Percentiles rank a stretch among this genome's conserved stretches.
Evolutionary conservation across 2,329 filamentous ascomycete species (phyloP).

Genomic region (Ophiostoma novo-ulmi): DNA sequence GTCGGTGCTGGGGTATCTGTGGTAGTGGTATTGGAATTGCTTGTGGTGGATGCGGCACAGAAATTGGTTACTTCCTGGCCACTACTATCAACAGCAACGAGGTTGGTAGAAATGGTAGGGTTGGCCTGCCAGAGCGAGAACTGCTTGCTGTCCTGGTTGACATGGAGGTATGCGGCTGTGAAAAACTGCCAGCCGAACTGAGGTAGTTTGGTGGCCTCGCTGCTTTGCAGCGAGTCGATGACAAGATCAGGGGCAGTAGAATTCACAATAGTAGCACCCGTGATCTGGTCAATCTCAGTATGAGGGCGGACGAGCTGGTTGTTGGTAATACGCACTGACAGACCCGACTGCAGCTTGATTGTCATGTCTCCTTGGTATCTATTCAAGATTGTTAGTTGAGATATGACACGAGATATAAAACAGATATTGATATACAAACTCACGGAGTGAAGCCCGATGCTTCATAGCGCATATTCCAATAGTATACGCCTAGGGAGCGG

Average conservation of each 20-base stretch:
- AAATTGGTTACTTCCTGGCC: conserved; percentile 14
- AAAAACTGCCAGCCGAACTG: conserved; percentile 33
- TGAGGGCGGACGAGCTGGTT: conserved; percentile 33
- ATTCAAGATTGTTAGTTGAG: background rate
- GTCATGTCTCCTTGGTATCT: conserved; percentile 27
- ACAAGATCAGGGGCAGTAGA: conserved; percentile 28
- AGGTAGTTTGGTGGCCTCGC: conserved; percentile 29
- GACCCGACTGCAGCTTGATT: conserved; percentile 26
- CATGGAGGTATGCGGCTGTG: conserved; percentile 32
- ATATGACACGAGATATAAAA: background rate
- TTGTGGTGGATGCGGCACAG: conserved; percentile 14
- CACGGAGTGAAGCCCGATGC: background rate
- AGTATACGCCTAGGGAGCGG: conserved; percentile 27
- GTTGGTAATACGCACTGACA: conserved; percentile 31
- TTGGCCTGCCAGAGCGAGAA: conserved; percentile 30
- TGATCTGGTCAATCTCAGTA: conserved; percentile 26
- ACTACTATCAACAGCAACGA: conserved; percentile 24
- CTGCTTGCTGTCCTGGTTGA: conserved; percentile 31
- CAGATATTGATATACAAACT: background rate
- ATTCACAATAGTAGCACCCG: conserved; percentile 24
- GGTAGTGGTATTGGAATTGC: background rate
- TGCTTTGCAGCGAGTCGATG: conserved; percentile 29
- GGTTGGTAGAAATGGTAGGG: conserved; percentile 14
- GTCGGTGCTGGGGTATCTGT: background rate
- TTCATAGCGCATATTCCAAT: conserved; percentile 27